Conservation (phyloP, 371 early-diverging fungal genomes). For the Zychaea mexicana region DNA sequence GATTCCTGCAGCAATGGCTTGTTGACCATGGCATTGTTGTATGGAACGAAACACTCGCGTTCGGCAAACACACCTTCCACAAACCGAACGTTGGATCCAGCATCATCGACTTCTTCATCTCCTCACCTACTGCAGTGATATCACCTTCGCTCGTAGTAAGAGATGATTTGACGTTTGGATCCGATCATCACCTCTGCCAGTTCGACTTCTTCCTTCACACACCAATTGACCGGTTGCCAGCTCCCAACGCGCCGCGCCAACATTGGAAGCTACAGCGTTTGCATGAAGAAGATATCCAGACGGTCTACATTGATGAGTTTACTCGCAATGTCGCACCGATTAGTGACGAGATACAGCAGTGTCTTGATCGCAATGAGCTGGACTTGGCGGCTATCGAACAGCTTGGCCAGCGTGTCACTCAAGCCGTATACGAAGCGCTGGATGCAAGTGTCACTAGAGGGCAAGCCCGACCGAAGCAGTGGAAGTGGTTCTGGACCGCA, state of each 20-base stretch:
- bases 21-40: background rate
- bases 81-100: background rate
- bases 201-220: background rate
- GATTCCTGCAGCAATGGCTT: background rate
- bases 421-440: slow-evolving; percentile 8
- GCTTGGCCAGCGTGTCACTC: background rate
- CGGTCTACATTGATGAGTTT: background rate
- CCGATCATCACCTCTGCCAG: slow-evolving; percentile 7
- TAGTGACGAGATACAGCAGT: background rate
- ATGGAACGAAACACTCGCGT: background rate
- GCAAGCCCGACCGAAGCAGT: background rate
- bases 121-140: background rate
- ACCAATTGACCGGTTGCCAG: background rate
- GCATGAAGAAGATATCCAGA: background rate
- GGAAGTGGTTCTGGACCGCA: slow-evolving; percentile 15
- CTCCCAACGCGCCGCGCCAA: slow-evolving; percentile 2
- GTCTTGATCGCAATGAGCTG: background rate
- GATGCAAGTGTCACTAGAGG: slow-evolving; percentile 1
- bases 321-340: background rate
- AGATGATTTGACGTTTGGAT: background rate
- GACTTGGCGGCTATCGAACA: background rate
- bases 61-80: background rate
- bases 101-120: slow-evolving; percentile 12
- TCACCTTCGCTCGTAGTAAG: background rate
- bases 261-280: slow-evolving; percentile 7